Percentiles rank a stretch among this genome's conserved stretches.
These are phyloP conservation scores for Pichia kudriavzevii DNA, from an alignment of 1,139 yeast species.

Conservation along the genomic window DNA sequence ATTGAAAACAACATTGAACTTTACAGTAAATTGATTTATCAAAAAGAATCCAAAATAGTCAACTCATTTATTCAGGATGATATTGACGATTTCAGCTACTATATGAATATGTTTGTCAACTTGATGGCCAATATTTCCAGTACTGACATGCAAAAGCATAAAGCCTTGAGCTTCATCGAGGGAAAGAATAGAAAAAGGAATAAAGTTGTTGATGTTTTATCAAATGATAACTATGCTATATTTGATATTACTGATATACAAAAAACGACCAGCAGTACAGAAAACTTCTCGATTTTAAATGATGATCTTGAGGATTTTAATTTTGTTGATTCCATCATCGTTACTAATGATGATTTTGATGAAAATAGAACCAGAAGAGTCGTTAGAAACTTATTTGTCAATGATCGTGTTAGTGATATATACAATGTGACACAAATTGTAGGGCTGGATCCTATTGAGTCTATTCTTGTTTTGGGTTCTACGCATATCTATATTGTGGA, in stretches of 20 bases:
- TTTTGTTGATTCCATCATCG: slow-evolving; percentile 25
- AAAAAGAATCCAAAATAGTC: slow-evolving; percentile 41
- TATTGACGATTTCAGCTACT: slow-evolving; percentile 43
- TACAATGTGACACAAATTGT: slow-evolving; percentile 70
- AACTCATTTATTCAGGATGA: slow-evolving; percentile 54
- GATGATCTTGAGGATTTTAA: slow-evolving; percentile 2
- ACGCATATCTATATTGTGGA: slow-evolving; percentile 60
- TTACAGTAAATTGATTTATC: slow-evolving; percentile 37
- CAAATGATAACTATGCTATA: slow-evolving; percentile 8
- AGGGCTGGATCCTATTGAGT: slow-evolving; percentile 68
- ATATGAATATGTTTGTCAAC: slow-evolving; percentile 19
- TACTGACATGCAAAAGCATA: slow-evolving; percentile 25
- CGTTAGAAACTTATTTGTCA: slow-evolving; percentile 55
- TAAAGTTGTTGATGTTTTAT: slow-evolving; percentile 32
- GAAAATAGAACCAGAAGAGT: slow-evolving; percentile 73
- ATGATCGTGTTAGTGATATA: slow-evolving; percentile 63
- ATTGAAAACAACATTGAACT: slow-evolving; percentile 42
- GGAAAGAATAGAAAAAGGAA: slow-evolving; percentile 59
- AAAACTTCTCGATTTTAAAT: background rate
- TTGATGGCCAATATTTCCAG: slow-evolving; percentile 32
- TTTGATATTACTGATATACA: background rate
- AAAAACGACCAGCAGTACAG: background rate
- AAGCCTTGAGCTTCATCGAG: slow-evolving; percentile 59
- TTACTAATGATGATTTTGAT: slow-evolving; percentile 39
- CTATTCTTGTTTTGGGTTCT: slow-evolving; percentile 61